Base-by-base conservation (phyloP, 2,329 filamentous ascomycete genomes). In the Aschersonia sp. region DNA sequence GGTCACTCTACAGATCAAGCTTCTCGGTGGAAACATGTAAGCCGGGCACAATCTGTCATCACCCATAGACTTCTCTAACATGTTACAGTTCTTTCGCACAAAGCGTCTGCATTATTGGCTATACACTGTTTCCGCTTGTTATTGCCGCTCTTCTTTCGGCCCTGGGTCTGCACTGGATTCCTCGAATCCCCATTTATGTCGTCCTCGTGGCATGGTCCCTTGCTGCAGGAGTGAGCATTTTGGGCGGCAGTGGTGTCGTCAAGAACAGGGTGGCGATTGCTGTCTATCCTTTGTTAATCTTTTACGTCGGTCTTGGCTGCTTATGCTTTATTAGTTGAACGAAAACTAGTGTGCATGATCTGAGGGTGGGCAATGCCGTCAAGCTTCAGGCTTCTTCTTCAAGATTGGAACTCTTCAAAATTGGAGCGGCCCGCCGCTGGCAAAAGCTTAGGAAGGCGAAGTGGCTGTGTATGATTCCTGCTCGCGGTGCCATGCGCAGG, bases 1-100 rank as follows among this genome's bases (percentile, higher is more conserved):
- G 3, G 92, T 98, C 50, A 98, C 92, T n/a, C 68, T 94, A 61
- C 92, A 98, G 74, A 97, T 98, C 65, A 95, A 94, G 70, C 72
- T 98, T 56, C 69, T 98, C 50, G 92, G 92, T 50, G 92, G 92
- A 44, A 96, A 92, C 70, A 96, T 98, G 91, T 97, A 72, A 67
- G 89, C 78, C 38, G 28, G 5, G 20, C n/a, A 5, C 12, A 5
- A 28, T 7, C 31, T 44, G 30, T 28, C 29, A n/a, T 29, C 30
- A 30, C 20, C 29, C 5, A 40, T 45, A 9, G 10, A n/a, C 30
- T 42, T 48, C 35, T 38, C 46, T 46, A 20, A 44, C 42, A 28
- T 44, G 3, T 35, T 31, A 46, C 61, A 97, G 91, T 59, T 96
- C 92, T 20, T 98, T 98, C 65, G 92, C 94, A 60, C 92, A 98